Percentiles rank a stretch among this genome's conserved stretches.
phyloP scores from a whole-genome alignment of 768 basidiomycete species.

The Tremella yokohamensis region DNA sequence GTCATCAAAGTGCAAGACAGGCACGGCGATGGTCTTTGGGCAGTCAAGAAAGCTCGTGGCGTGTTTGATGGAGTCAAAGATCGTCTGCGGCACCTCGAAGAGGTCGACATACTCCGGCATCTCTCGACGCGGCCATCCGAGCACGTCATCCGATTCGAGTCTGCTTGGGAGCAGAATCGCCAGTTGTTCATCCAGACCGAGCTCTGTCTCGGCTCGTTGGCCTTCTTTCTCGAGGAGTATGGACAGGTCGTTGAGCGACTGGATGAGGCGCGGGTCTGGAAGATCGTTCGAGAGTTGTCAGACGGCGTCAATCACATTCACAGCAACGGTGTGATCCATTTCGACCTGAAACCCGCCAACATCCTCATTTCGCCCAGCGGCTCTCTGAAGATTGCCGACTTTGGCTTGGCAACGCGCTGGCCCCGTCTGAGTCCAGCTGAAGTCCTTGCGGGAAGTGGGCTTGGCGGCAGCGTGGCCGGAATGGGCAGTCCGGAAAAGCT shows the following conservation, averaged over 20 bases:
- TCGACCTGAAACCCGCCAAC: constrained; percentile 97
- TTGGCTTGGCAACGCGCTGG: constrained; percentile 93
- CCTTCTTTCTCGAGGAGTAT: constrained; percentile 86
- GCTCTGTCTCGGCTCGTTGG: constrained; percentile 89
- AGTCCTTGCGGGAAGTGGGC: constrained; percentile 45
- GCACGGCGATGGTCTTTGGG: constrained; percentile 58
- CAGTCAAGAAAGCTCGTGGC: constrained; percentile 85
- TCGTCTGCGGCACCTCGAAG: constrained; percentile 81
- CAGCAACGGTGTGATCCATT: constrained; percentile 80
- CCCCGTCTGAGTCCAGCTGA: constrained; percentile 60
- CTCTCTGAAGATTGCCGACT: constrained; percentile 94
- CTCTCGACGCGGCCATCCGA: constrained; percentile 55
- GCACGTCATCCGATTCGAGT: constrained; percentile 81
- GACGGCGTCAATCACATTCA: constrained; percentile 90
- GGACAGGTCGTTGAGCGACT: constrained; percentile 69
- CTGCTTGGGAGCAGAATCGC: constrained; percentile 95
- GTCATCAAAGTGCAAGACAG: constrained; percentile 65
- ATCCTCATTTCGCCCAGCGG: constrained; percentile 86
- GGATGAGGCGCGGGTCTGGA: constrained; percentile 94
- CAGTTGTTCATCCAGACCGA: constrained; percentile 90
- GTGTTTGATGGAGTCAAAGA: constrained; percentile 85
- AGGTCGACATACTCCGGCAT: constrained; percentile 85
- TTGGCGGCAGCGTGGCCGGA: constrained; percentile 30
- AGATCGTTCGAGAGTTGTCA: constrained; percentile 85
- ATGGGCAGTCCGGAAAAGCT: constrained; percentile 48